Percentiles rank a stretch among this genome's conserved stretches.
These are phyloP conservation scores for Sambucus nigra DNA, from an alignment of 129 eudicot genomes.

Conservation along the genomic window DNA sequence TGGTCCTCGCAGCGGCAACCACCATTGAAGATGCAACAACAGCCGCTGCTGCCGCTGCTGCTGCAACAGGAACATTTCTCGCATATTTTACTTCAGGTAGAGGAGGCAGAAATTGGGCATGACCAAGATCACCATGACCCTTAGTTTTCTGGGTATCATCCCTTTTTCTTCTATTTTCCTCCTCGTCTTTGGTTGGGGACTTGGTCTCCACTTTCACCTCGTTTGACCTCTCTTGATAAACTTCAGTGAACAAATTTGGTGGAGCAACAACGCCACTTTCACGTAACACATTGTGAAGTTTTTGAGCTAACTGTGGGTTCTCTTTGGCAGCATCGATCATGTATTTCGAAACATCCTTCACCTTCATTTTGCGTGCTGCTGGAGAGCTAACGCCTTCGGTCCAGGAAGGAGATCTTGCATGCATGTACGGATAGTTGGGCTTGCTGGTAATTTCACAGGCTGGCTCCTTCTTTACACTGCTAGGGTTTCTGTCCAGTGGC, in stretches of 20 bases:
- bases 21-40: conserved; percentile 91
- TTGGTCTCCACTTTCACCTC: conserved; percentile 9
- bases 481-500: conserved; percentile 7
- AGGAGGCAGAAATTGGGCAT: conserved; percentile 47
- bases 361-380: conserved; percentile 73
- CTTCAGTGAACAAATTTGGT: conserved; percentile 64
- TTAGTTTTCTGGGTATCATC: conserved; percentile 17
- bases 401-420: conserved; percentile 91
- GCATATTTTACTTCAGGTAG: conserved; percentile 30
- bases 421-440: conserved; percentile 33
- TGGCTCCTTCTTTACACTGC: conserved; percentile 3
- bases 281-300: conserved; percentile 79
- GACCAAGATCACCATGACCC: conserved; percentile 24
- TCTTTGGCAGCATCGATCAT: conserved; percentile 98
- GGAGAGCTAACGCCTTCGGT: conserved; percentile 95
- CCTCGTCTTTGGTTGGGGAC: background rate
- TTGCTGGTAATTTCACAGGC: conserved; percentile 13
- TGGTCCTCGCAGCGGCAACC: conserved; percentile 51
- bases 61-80: conserved; percentile 69
- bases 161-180: background rate
- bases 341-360: conserved; percentile 93
- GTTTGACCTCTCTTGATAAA: conserved; percentile 34
- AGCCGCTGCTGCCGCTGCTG: conserved; percentile 87
- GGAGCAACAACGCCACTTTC: conserved; percentile 98
- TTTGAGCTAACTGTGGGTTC: conserved; percentile 89